Conservation (phyloP, 2,329 filamentous ascomycete species). For the Coniochaeta sp. region DNA sequence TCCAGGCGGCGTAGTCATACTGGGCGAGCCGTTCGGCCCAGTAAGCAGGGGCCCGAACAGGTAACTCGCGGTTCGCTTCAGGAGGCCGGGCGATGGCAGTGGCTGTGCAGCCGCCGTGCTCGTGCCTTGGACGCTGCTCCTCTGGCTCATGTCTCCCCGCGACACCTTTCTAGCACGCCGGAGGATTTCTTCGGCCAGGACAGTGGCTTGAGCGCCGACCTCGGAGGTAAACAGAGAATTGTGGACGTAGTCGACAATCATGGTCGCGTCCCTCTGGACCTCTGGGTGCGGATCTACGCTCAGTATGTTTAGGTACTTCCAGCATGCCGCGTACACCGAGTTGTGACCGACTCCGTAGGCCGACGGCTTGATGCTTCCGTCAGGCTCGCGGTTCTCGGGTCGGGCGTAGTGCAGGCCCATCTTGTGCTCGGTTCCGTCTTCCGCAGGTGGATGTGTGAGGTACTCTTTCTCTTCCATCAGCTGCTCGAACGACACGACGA, state of each 20-base stretch:
- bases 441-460: slow-evolving; percentile 44
- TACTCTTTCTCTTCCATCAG: slow-evolving; percentile 76
- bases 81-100: slow-evolving; percentile 46
- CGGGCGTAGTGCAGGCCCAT: slow-evolving; percentile 57
- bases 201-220: slow-evolving; percentile 62
- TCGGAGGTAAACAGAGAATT: slow-evolving; percentile 70
- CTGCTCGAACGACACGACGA: slow-evolving; percentile 88
- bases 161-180: slow-evolving; percentile 38
- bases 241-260: slow-evolving; percentile 83
- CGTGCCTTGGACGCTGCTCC: slow-evolving; percentile 32
- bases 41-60: slow-evolving; percentile 53
- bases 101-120: slow-evolving; percentile 29
- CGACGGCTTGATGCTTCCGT: slow-evolving; percentile 49
- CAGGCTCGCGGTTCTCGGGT: slow-evolving; percentile 45
- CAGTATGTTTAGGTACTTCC: slow-evolving; percentile 87
- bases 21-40: slow-evolving; percentile 33
- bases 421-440: slow-evolving; percentile 51
- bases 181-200: slow-evolving; percentile 67
- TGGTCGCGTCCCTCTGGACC: slow-evolving; percentile 74
- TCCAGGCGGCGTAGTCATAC: slow-evolving; percentile 19
- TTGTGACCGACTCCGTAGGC: slow-evolving; percentile 66
- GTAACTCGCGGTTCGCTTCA: slow-evolving; percentile 58
- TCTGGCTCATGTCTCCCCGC: slow-evolving; percentile 34
- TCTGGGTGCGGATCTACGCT: slow-evolving; percentile 93
- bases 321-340: slow-evolving; percentile 86